Evolutionary conservation across 2,329 filamentous ascomycete genomes (phyloP), one percentile per base, ranked within the genome.

Genomic region (Arthrinium phaeospermum): DNA sequence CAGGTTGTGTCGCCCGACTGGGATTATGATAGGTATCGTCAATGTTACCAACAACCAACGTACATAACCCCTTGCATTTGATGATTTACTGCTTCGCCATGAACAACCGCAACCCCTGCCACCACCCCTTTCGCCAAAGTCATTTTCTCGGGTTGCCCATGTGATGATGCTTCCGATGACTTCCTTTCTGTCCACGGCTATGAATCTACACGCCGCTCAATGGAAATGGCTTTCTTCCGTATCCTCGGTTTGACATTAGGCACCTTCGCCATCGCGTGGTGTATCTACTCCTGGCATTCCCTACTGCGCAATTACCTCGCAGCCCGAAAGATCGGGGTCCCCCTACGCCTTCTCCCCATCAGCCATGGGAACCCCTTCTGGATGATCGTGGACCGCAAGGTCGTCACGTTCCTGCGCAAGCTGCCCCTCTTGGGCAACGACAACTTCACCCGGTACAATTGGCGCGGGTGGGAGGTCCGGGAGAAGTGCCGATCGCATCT

Each of bases 381-480:
- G 30, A 10, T 14, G 1, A 5, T 61, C 8, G 30, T 61, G 6
- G 53, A 61, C 16, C 30, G 30, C 19, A 19, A 12, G 30, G 53
- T 61, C 30, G 53, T 27, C 30, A 37, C 30, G 7, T 16, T 61
- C 10, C 2, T 47, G 19, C 19, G 46, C 46, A 47, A n/a, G 19
- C 16, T 46, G 16, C 46, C 22, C 19, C 46, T 22, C 46, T 7
- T 47, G 5, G 16, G 37, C 6, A 5, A 27, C 27, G 13, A 22
- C 14, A 22, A 16, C 14, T 19, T 82, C 68, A 79, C 78, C 1
- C 71, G 79, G 7, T 82, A 77, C 74, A 81, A 81, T 69, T 82
- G 71, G 45, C 73, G 77, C 13, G 77, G 76, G 2, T 81, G 77
- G 77, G 77, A 81, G 37, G 7, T 79, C 16, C 67, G 72, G 19